phyloP scores from a whole-genome alignment of 176 grass and related monocot species.

The Bonia amplexicaulis region DNA sequence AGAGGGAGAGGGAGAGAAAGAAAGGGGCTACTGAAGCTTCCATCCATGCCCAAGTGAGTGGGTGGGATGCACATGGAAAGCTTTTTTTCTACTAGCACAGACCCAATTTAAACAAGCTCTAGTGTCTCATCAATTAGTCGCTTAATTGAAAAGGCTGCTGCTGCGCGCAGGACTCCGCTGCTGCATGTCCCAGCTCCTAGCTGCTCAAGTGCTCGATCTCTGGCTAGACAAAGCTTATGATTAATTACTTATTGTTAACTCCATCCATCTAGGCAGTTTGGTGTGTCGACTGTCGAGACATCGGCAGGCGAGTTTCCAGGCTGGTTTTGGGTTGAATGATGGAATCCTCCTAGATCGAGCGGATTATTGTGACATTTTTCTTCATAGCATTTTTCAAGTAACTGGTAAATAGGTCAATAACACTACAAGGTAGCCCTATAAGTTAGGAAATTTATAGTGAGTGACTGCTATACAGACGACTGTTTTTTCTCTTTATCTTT shows the following conservation, averaged over 20 bases:
- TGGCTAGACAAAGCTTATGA: not conserved
- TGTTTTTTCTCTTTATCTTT: too few species aligned
- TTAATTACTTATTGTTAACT: constrained; percentile 39
- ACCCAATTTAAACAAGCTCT: not conserved
- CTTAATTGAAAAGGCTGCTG: not conserved
- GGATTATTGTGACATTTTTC: not conserved
- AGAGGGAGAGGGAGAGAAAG: not conserved
- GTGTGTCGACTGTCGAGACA: constrained; percentile 1
- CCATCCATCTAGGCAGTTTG: constrained; percentile 22
- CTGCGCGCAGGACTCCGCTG: too few species aligned
- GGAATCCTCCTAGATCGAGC: not conserved
- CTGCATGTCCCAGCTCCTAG: not conserved
- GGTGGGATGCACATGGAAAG: not conserved
- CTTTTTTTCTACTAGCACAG: not conserved
- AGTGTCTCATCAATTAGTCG: not conserved
- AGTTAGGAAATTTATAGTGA: too few species aligned
- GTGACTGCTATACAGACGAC: too few species aligned
- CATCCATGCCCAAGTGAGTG: not conserved
- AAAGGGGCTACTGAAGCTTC: constrained; percentile 7
- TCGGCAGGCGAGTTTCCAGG: not conserved
- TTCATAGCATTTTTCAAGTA: not conserved
- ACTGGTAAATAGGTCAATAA: not conserved
- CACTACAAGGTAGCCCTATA: not conserved
- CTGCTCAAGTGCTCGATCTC: not conserved
- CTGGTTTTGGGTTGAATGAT: constrained; percentile 6